Evolutionary conservation across 2,329 filamentous ascomycete genomes (phyloP), one percentile per base, ranked within the genome.

Genomic region (Diaporthe humulicola): DNA sequence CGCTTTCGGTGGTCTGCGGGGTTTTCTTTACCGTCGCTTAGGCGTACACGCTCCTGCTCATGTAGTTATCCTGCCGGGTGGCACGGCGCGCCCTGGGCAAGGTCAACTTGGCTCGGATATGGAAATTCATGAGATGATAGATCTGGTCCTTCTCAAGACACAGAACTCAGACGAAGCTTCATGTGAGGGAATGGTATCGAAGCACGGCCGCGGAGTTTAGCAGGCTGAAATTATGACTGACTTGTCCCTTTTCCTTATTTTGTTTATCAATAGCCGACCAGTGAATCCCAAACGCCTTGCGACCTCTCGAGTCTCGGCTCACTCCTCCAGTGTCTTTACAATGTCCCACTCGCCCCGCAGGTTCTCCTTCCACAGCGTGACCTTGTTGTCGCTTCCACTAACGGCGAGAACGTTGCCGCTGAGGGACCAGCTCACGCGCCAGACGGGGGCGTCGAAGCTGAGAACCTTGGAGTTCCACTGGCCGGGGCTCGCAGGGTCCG

Each of bases 351-450:
- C 95, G 73, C 97, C 97, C 83, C 94, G 94, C 79, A 99, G 87
- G 83, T 98, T 98, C 90, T 99, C 97, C 90, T 98, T 99, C 96
- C 96, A 99, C 84, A 99, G 85, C 71, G 93, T 97, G 73, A 99
- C 96, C 87, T 97, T 96, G 88, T 99, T 99, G 86, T 99, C 96
- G 36, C 94, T 95, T 52, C 95, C 95, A 82, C 94, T 97, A 77
- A 98, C 95, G 14, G 97, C 97, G 80, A 99, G 88, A 28, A 98
- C 96, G 83, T 99, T 99, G 70, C 97, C 97, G 84, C 95, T 98
- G 82, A 98, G 88, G 80, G 95, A 98, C 97, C 97, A 99, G 88
- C 95, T 98, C 60, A 98, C 97, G 73, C 97, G 92, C 97, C 97
- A 99, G 75, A 98, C 90, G 61, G 96, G 93, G 6, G 93, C 92